These are phyloP conservation scores for Rhazya stricta DNA, from an alignment of 257 asterid species.

Conservation along the genomic window DNA sequence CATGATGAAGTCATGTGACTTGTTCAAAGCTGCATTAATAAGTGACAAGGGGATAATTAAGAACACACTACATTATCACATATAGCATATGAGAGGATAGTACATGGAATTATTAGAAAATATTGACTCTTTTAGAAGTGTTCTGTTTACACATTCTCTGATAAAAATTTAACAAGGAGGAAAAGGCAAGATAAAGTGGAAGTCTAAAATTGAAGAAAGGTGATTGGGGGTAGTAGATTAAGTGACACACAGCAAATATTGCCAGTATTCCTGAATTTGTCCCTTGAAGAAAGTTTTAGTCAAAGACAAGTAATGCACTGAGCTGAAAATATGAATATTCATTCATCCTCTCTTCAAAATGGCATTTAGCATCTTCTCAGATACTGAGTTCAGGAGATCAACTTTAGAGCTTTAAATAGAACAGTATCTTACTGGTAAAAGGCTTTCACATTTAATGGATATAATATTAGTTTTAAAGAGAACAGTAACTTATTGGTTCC, in stretches of 20 bases:
- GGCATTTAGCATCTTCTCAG: background rate
- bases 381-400: background rate
- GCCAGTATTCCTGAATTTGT: background rate
- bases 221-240: background rate
- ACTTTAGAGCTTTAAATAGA: background rate
- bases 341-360: background rate
- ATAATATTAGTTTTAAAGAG: background rate
- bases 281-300: background rate
- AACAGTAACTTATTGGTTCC: background rate
- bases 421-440: background rate
- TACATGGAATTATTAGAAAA: background rate
- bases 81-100: background rate
- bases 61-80: background rate
- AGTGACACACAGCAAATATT: background rate
- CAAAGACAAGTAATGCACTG: background rate
- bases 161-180: background rate
- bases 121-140: background rate
- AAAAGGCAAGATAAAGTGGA: background rate
- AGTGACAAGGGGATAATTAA: background rate
- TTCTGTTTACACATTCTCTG: background rate
- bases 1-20: background rate
- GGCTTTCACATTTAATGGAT: background rate
- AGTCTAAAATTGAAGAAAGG: background rate
- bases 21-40: background rate
- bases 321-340: background rate